phyloP scores from a whole-genome alignment of 176 grass and related monocot species.

The Oryza nivara region DNA sequence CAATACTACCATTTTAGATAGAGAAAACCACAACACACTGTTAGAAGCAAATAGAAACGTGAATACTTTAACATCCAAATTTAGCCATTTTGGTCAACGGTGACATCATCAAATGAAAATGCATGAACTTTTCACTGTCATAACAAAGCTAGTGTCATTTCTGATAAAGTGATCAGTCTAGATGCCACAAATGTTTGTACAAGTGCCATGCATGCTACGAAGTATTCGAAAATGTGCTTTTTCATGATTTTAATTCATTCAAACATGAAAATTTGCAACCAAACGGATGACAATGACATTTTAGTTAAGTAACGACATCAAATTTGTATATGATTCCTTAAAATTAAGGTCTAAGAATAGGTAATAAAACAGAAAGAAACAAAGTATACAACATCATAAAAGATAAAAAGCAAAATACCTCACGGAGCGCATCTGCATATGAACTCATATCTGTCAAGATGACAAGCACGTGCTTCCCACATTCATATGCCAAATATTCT shows the following conservation, averaged over 20 bases:
- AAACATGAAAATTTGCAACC: background rate
- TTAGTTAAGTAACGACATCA: background rate
- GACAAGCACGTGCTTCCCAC: constrained; percentile 97
- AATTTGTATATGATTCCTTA: background rate
- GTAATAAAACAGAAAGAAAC: constrained; percentile 5
- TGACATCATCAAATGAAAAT: background rate
- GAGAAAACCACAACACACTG: background rate
- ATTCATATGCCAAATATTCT: constrained; percentile 99
- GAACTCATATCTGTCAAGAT: constrained; percentile 99
- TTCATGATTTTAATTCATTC: constrained; percentile 6
- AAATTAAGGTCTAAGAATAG: background rate
- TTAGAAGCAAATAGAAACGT: constrained; percentile 1
- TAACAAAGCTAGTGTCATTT: constrained; percentile 17
- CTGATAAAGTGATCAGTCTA: background rate
- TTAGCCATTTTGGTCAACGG: background rate
- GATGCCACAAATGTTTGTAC: constrained; percentile 9
- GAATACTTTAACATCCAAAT: constrained; percentile 8
- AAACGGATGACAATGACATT: constrained; percentile 2
- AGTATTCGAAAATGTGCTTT: background rate
- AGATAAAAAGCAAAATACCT: constrained; percentile 56
- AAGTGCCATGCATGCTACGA: background rate
- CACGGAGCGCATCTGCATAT: constrained; percentile 98
- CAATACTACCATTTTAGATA: background rate
- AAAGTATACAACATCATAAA: background rate
- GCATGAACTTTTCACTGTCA: background rate